Conservation (phyloP, 176 grass and related monocot genomes). For the Paspalum vaginatum region DNA sequence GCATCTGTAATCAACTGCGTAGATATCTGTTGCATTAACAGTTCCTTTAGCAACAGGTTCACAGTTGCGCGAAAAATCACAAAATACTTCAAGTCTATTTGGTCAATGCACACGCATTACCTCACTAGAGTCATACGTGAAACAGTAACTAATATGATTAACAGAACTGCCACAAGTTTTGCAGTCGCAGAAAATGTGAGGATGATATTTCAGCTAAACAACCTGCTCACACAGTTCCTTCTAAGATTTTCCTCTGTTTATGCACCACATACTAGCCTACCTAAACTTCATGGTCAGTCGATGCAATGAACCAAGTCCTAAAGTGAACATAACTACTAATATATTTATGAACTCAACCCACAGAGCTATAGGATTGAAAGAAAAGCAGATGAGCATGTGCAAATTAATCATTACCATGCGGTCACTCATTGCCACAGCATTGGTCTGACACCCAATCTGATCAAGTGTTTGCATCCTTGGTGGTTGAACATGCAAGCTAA, state of each 20-base stretch:
- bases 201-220: slow-evolving; percentile 7
- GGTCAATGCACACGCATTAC: neutral
- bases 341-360: slow-evolving; percentile 21
- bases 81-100: neutral
- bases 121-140: neutral
- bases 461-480: slow-evolving; percentile 83
- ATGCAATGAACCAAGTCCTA: neutral
- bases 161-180: too few species aligned
- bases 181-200: neutral
- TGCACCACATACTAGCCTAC: too few species aligned
- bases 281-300: too few species aligned
- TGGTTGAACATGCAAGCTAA: slow-evolving; percentile 84
- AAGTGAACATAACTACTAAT: slow-evolving; percentile 7
- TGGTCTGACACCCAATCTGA: slow-evolving; percentile 77
- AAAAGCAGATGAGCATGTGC: neutral
- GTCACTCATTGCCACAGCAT: slow-evolving; percentile 89
- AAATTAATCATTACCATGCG: slow-evolving; percentile 65
- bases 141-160: too few species aligned
- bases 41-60: neutral
- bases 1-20: slow-evolving; percentile 26
- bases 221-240: neutral
- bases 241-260: too few species aligned
- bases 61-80: neutral
- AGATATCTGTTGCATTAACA: neutral
- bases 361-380: slow-evolving; percentile 18